Evolutionary conservation across 2,329 filamentous ascomycete species (phyloP).

Genomic region (Ampelomyces quisqualis): DNA sequence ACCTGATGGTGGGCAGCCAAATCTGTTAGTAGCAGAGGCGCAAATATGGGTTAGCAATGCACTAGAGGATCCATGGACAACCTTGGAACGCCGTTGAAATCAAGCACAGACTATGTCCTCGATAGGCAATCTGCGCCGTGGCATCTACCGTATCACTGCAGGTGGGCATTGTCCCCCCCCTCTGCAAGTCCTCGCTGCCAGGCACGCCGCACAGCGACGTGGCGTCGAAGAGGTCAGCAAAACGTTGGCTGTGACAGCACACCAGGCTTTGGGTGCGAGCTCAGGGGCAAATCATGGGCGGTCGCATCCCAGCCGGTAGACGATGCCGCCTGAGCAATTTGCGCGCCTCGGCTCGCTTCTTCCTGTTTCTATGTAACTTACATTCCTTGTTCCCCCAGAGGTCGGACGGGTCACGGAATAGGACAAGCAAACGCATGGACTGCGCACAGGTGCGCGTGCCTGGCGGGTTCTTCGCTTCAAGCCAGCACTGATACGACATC

Average conservation of each 20-base stretch:
- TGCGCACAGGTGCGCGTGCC: constrained; percentile 18
- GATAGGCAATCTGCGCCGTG: constrained; percentile 33
- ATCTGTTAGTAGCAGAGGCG: constrained; percentile 22
- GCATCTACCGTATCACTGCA: constrained; percentile 27
- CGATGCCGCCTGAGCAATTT: constrained; percentile 9
- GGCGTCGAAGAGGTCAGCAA: constrained; percentile 28
- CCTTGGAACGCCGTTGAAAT: constrained; percentile 28
- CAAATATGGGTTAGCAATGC: constrained; percentile 36
- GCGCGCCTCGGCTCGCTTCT: constrained; percentile 6
- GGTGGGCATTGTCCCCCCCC: constrained; percentile 20
- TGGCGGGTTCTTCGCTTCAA: constrained; percentile 22
- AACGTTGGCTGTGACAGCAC: constrained; percentile 16
- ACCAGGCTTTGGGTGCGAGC: constrained; percentile 11
- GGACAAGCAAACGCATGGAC: constrained; percentile 25
- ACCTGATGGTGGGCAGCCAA: constrained; percentile 27
- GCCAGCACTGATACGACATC: constrained; percentile 34
- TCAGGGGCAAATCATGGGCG: constrained; percentile 9
- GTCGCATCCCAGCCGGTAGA: not conserved
- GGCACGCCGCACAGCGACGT: constrained; percentile 16
- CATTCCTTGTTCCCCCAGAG: constrained; percentile 17
- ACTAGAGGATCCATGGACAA: constrained; percentile 25
- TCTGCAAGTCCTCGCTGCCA: constrained; percentile 12
- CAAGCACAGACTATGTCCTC: constrained; percentile 21
- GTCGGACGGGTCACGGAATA: constrained; percentile 18
- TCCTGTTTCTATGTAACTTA: constrained; percentile 1